phyloP scores from a whole-genome alignment of 192 early-diverging fungal species.

The Umbelopsis sp. region DNA sequence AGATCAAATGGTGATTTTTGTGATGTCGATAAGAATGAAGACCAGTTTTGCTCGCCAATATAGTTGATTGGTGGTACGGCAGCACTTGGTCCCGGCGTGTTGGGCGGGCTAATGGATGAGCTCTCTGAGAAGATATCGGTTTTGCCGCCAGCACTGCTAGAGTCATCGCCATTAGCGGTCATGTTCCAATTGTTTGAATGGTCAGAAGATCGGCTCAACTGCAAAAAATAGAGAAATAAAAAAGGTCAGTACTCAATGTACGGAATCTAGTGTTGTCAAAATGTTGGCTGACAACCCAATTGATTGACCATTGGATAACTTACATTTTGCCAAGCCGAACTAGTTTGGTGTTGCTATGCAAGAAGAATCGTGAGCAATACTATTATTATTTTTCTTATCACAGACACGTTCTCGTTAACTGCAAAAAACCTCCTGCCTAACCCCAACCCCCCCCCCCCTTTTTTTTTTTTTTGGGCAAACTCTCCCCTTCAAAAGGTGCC shows the following conservation, averaged over 20 bases:
- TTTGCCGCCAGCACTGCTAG: slow-evolving; percentile 12
- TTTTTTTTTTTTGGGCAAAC: neutral
- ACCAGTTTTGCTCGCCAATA: neutral
- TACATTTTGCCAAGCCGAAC: slow-evolving; percentile 11
- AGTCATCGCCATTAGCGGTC: slow-evolving; percentile 10
- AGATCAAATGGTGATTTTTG: neutral
- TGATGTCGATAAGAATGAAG: neutral
- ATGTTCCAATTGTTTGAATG: neutral
- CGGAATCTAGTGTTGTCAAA: neutral
- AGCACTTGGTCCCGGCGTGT: neutral
- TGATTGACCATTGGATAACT: neutral
- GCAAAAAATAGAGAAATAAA: neutral
- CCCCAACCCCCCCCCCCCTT: neutral
- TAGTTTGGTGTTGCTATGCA: slow-evolving; percentile 3
- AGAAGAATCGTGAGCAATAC: neutral
- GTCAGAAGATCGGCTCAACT: neutral
- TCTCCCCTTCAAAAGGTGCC: neutral
- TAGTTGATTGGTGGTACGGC: neutral
- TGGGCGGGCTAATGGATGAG: neutral
- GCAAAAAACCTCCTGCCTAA: neutral
- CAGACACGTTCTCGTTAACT: slow-evolving; percentile 5
- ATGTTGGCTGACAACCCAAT: too few relatives aligned
- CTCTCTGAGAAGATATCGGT: slow-evolving; percentile 15
- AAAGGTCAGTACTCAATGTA: neutral
- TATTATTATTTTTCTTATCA: slow-evolving; percentile 12